Conservation (phyloP, 208 protist species). For the Eutreptiella sp. region DNA sequence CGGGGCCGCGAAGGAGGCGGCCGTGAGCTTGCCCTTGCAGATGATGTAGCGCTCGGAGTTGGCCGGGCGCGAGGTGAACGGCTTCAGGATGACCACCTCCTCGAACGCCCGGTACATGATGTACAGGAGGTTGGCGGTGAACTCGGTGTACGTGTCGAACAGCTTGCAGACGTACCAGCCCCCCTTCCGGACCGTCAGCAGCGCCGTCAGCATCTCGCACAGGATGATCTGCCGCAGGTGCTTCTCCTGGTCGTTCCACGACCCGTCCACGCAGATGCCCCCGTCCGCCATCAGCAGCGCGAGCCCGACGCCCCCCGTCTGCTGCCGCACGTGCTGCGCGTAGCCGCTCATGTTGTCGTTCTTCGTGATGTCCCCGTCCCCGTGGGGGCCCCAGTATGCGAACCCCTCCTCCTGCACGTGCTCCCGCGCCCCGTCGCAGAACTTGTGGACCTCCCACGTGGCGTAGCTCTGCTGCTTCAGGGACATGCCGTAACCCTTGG, state of each 20-base stretch:
- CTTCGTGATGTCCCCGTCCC: constrained; percentile 38
- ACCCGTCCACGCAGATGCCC: constrained; percentile 22
- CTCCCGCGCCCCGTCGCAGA: constrained; percentile 19
- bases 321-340: constrained; percentile 2
- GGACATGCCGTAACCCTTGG: constrained; percentile 38
- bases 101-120: constrained; percentile 35
- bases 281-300: constrained; percentile 35
- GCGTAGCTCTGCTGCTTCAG: constrained; percentile 28
- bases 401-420: constrained; percentile 23
- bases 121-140: constrained; percentile 39
- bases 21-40: constrained; percentile 15
- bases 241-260: constrained; percentile 35
- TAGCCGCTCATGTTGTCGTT: constrained; percentile 36
- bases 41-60: constrained; percentile 46
- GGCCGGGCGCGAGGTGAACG: constrained; percentile 36
- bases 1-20: too few species aligned
- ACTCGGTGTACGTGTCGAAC: constrained; percentile 37
- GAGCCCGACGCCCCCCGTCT: constrained; percentile 32
- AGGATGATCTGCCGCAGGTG: constrained; percentile 34
- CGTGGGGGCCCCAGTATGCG: constrained; percentile 4
- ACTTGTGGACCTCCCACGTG: constrained; percentile 33
- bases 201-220: constrained; percentile 34
- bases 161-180: constrained; percentile 46
- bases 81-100: constrained; percentile 37
- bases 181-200: constrained; percentile 29